phyloP scores from a whole-genome alignment of 1,284 basidiomycete species.

The Agroathelia rolfsii region DNA sequence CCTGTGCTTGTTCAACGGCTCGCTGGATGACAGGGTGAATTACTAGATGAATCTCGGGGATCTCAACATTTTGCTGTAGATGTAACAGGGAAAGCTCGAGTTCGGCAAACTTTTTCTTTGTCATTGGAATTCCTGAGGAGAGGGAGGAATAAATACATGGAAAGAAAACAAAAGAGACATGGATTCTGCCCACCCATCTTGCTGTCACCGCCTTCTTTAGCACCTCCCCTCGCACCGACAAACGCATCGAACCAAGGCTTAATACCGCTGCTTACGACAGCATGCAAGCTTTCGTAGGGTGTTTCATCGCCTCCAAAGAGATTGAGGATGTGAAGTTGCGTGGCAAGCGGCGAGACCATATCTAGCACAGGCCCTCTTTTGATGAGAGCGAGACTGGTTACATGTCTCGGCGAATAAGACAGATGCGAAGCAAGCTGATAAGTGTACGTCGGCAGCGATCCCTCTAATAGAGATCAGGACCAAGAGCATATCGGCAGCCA shows the following conservation, averaged over 20 bases:
- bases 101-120: conserved; percentile 98
- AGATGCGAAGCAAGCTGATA: conserved; percentile 69
- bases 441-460: conserved; percentile 47
- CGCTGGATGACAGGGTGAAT: conserved; percentile 87
- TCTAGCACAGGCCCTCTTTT: conserved; percentile 85
- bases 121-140: conserved; percentile 81
- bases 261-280: conserved; percentile 92
- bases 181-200: conserved; percentile 68
- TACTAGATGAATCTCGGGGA: conserved; percentile 89
- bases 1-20: conserved; percentile 74
- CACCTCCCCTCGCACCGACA: conserved; percentile 65
- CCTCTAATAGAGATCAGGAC: too few species aligned
- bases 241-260: conserved; percentile 99
- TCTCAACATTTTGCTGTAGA: conserved; percentile 97
- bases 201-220: conserved; percentile 72
- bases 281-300: conserved; percentile 93
- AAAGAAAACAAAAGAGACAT: too few species aligned
- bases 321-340: conserved; percentile 88
- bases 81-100: conserved; percentile 94
- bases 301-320: conserved; percentile 86
- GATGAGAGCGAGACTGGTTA: conserved; percentile 88
- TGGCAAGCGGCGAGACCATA: conserved; percentile 65
- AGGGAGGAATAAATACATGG: conserved; percentile 6
- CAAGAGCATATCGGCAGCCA: conserved; percentile 1
- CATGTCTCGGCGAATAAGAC: conserved; percentile 73